Percentiles rank a stretch among this genome's conserved stretches.
phyloP scores from a whole-genome alignment of 1,139 yeast species.

The Suhomyces bokatorum region DNA sequence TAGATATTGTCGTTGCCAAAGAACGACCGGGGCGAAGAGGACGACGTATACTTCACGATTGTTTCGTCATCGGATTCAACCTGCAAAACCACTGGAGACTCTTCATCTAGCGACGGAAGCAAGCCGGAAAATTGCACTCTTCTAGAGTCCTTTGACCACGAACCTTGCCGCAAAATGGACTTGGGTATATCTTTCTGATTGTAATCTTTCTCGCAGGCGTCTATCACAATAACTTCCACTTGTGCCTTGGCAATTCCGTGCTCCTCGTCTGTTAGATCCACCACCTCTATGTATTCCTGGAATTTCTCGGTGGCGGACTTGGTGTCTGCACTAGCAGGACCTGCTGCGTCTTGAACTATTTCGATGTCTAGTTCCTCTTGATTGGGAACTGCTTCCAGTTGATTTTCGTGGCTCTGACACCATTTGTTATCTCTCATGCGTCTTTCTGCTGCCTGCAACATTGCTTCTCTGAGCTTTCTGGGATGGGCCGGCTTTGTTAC shows the following conservation, averaged over 20 bases:
- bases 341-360: conserved; percentile 10
- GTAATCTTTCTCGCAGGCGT: conserved; percentile 21
- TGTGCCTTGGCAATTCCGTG: conserved; percentile 12
- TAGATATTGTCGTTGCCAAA: conserved; percentile 22
- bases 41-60: conserved; percentile 22
- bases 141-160: conserved; percentile 6
- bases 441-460: conserved; percentile 68
- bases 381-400: conserved; percentile 20
- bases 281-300: conserved; percentile 21
- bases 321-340: conserved; percentile 1
- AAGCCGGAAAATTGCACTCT: conserved; percentile 17
- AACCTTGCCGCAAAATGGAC: conserved; percentile 16
- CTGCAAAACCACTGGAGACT: neutral
- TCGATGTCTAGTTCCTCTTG: conserved; percentile 20
- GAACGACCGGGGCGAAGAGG: conserved; percentile 26
- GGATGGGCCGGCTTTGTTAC: conserved; percentile 6
- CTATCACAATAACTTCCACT: conserved; percentile 26
- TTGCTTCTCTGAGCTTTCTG: conserved; percentile 37
- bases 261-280: conserved; percentile 28
- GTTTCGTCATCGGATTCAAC: conserved; percentile 12
- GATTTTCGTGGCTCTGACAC: conserved; percentile 39
- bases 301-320: conserved; percentile 1
- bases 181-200: conserved; percentile 8
- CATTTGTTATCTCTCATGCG: conserved; percentile 58
- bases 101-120: conserved; percentile 19